Evolutionary conservation across 1,139 yeast species (phyloP), one percentile per base, ranked within the genome.

Genomic region (Hyphopichia khmerensis): DNA sequence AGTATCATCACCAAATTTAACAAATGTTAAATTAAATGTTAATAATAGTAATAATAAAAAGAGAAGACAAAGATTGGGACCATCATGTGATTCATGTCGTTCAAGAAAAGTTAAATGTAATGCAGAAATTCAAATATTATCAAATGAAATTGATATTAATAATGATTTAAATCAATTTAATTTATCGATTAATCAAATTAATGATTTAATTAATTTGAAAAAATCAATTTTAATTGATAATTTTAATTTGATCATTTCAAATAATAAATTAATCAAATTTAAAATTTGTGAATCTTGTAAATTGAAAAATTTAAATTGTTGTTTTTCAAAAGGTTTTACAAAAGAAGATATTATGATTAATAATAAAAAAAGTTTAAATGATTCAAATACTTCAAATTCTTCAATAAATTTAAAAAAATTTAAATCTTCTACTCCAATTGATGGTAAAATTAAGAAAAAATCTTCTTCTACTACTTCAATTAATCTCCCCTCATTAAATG

Each of bases 81-180:
- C 91, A 9, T 80, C 87, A 39, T 85, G 93, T 62, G 91, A 85
- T 58, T 67, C 78, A 35, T 85, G 93, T 59, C 69, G 90, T 41
- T 59, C 77, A n/a, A 73, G 88, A 47, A 85, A 85, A 60, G 86
- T 84, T 46, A 85, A 83, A 60, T 85, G 93, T 62, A 82, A 84
- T 55, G 88, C 91, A 2, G 82, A 77, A 50, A 80, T 84, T 16
- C 40, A 43, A 7, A 53, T 64, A 2, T 46, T 62, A 27, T 43
- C 56, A n/a, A 46, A 46, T 11, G 43, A 31, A 40, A 43, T 36
- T 39, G 35, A 33, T 40, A 36, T 8, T 11, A 24, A 33, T 35
- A 18, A 39, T 14, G 39, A 49, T 34, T 40, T 48, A n/a, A 34
- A 41, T 16, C 39, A 48, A 17, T 53, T 43, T 30, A 45, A 42